Base-by-base conservation (phyloP, 306 rosid species). In the Fragaria vesca region DNA sequence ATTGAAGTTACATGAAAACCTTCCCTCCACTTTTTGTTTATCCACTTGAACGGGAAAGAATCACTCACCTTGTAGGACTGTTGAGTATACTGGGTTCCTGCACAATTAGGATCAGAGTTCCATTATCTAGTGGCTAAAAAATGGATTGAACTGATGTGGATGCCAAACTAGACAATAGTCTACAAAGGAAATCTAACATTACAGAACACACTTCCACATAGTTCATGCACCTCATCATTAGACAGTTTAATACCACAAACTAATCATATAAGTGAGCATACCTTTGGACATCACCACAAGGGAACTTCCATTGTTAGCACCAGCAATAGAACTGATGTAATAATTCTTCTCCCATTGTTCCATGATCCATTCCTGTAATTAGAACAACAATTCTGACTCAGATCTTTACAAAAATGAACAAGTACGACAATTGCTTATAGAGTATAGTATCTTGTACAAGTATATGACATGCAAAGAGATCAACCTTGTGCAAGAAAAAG, bases 61-160 rank as follows among this genome's bases (percentile, higher is more conserved):
- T 94, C 98, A n/a, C 98, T 94, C 43, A 94, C 98, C 90, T 94
- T 94, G 89, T 94, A 94, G 10, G 98, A 94, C 76, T 94, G 98
- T 87, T 94, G 98, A 28, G 98, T 89, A 80, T 90, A 94, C 78
- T 81, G 90, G 9, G 98, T 92, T 55, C 98, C 98, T 94, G 84
- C 52, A 82, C 42, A 74, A 72, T 77, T 43, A 78, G 71, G 20
- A 75, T 34, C 45, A 76, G 9, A 32, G 5, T 24, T 26, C 32
- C 12, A 47, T 48, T 32, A 66, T 51, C 21, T 63, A 67, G 51
- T 34, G 66, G 58, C 21, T 34, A 17, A 50, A 36, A 43, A 34
- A 20, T 4, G 17, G 50, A 51, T 2, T 63, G 18, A 15, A 51
- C 36, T 24, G 30, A 24, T 1, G 45, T 77, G 43, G 47, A 75